Percentiles rank a stretch among this genome's conserved stretches.
Conservation (phyloP, 768 basidiomycete genomes). For the Exsudoporus frostii region DNA sequence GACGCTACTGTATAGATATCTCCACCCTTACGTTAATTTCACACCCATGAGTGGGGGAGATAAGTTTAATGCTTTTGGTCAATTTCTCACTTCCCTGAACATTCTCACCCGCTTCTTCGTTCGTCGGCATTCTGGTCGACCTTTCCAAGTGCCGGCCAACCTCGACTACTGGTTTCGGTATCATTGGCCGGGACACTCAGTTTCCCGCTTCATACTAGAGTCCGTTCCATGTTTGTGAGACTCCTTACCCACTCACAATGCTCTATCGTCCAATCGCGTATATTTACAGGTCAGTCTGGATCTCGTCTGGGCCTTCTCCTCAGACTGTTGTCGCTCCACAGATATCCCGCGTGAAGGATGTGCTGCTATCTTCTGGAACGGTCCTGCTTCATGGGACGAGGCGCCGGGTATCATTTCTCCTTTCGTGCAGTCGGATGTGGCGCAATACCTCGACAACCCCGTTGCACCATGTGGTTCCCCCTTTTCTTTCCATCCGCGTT, state of each 20-base stretch:
- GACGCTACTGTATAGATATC: not conserved
- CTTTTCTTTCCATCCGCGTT: not conserved
- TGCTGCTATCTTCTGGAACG: not conserved
- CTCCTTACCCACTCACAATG: not conserved
- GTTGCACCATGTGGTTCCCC: not conserved
- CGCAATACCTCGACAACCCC: constrained; percentile 2
- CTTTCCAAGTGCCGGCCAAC: not conserved
- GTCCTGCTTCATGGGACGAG: not conserved
- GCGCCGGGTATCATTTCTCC: not conserved
- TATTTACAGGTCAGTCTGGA: not conserved
- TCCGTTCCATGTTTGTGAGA: not conserved
- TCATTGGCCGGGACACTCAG: not conserved
- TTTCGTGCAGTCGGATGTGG: constrained; percentile 13
- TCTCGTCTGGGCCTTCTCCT: not conserved
- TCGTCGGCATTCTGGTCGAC: not conserved
- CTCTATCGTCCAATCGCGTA: not conserved
- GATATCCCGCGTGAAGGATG: not conserved
- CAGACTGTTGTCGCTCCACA: not conserved
- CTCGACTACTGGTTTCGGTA: not conserved
- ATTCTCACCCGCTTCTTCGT: not conserved
- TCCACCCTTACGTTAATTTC: constrained; percentile 13
- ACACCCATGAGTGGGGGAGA: constrained; percentile 8
- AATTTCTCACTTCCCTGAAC: not conserved
- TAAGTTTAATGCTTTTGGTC: constrained; percentile 1
- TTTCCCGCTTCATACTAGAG: not conserved